Base-by-base conservation (phyloP, 495 filamentous ascomycete species). In the Aspergillus asperescens region DNA sequence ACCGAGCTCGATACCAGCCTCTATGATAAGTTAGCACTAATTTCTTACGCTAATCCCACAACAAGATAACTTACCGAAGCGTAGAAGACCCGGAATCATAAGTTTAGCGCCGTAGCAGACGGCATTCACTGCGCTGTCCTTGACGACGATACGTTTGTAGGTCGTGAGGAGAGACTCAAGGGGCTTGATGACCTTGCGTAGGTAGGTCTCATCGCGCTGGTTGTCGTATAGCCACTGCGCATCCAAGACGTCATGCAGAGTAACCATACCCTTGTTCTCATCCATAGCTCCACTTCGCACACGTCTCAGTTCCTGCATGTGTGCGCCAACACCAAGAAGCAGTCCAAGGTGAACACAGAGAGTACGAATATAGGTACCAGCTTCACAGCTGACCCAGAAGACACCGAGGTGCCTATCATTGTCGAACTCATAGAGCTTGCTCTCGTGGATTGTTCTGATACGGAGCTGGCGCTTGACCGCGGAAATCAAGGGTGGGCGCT, bases 371-470 rank as follows among this genome's bases (percentile, higher is more conserved):
- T 98, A 98, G 27, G 93, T 97, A 63, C 93, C 93, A 54, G 93
- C 93, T 72, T 98, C 93, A 69, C 93, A 98, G 70, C 88, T 92
- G 52, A 97, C 94, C 93, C 93, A 96, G 81, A 98, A 98, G 27
- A 97, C 90, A 69, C 86, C 94, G n/a, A 98, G 81, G 64, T 96
- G 89, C 54, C 93, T 83, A 50, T 97, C 90, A 67, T 97, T 95
- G 71, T 97, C 93, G 64, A 96, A 98, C 72, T 98, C 92, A 61
- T 90, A 86, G 28, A 96, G 75, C 72, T 91, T 91, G 77, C 86
- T 90, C 73, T 96, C 88, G 70, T 96, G 85, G 62, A 97, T 95
- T 9, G 93, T 95, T 68, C 93, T 84, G 64, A 97, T 92, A 76
- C 93, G 92, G 45, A 98, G 81, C 74, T 96, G 90, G 67, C 93